Evolutionary conservation across 768 basidiomycete species (phyloP).

Genomic region (Pleurotus giganteus): DNA sequence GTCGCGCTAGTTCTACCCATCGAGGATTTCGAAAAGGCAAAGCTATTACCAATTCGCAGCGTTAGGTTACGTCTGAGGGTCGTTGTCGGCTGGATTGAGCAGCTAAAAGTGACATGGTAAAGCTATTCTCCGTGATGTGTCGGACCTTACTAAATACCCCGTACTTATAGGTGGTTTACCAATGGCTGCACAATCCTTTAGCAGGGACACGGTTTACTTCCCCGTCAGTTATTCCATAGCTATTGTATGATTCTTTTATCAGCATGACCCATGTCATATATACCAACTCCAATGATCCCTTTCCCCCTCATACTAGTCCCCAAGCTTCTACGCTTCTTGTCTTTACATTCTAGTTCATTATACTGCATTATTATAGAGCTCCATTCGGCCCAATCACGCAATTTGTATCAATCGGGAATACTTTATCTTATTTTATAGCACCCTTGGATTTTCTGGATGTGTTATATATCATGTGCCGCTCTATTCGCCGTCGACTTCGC

Average conservation of each 20-base stretch:
- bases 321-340: too few species aligned
- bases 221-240: too few species aligned
- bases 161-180: slow-evolving; percentile 67
- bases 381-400: too few species aligned
- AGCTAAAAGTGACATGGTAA: slow-evolving; percentile 50
- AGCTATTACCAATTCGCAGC: slow-evolving; percentile 79
- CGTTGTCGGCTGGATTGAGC: slow-evolving; percentile 94
- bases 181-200: slow-evolving; percentile 61
- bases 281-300: background rate
- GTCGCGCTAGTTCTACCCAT: slow-evolving; percentile 89
- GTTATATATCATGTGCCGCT: too few species aligned
- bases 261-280: too few species aligned
- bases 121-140: slow-evolving; percentile 19
- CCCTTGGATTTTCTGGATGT: too few species aligned
- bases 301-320: too few species aligned
- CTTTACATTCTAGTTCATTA: too few species aligned
- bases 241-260: slow-evolving; percentile 15
- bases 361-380: too few species aligned
- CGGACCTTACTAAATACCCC: slow-evolving; percentile 29
- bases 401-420: too few species aligned
- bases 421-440: too few species aligned
- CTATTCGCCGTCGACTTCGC: too few species aligned
- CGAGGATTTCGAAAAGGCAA: slow-evolving; percentile 86
- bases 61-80: slow-evolving; percentile 76
- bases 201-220: slow-evolving; percentile 15